Percentiles rank a stretch among this genome's conserved stretches.
Conservation (phyloP, 768 basidiomycete genomes). For the Tricholoma saponaceum region DNA sequence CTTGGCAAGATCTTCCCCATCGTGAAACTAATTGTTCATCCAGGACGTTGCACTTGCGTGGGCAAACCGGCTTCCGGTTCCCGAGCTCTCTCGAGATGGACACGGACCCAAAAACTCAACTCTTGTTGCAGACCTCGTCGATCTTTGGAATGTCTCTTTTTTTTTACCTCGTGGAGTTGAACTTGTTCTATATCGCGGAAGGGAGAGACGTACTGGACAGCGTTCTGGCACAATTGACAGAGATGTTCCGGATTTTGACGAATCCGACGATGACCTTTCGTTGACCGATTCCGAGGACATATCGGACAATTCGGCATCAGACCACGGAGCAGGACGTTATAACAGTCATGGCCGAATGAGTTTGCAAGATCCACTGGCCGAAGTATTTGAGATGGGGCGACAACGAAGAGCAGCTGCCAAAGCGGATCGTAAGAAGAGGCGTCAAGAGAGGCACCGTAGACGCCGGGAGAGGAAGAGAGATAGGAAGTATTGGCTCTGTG, state of each 20-base stretch:
- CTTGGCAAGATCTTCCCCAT: conserved; percentile 5
- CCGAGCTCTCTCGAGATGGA: conserved; percentile 42
- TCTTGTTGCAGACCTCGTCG: conserved; percentile 66
- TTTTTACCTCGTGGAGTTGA: conserved; percentile 76
- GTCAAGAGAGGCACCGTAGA: conserved; percentile 61
- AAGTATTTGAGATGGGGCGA: conserved; percentile 47
- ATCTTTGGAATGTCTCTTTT: conserved; percentile 78
- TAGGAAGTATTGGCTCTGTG: conserved; percentile 60
- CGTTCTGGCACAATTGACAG: conserved; percentile 51
- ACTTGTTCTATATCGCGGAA: conserved; percentile 75
- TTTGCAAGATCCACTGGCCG: conserved; percentile 26
- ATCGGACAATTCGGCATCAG: conserved; percentile 38
- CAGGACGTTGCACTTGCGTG: conserved; percentile 76
- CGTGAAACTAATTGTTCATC: not conserved
- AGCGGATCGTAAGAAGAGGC: conserved; percentile 57
- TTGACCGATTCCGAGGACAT: conserved; percentile 37
- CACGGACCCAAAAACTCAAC: conserved; percentile 52
- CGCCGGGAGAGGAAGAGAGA: conserved; percentile 56
- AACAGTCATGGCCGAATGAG: conserved; percentile 40
- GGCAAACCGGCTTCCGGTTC: conserved; percentile 71
- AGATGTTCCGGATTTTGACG: conserved; percentile 45
- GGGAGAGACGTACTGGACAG: conserved; percentile 70
- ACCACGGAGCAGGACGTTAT: conserved; percentile 32
- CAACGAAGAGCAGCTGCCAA: conserved; percentile 35
- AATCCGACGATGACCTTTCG: conserved; percentile 36